phyloP scores from a whole-genome alignment of 345 rosid genomes.

The Linum tenue region DNA sequence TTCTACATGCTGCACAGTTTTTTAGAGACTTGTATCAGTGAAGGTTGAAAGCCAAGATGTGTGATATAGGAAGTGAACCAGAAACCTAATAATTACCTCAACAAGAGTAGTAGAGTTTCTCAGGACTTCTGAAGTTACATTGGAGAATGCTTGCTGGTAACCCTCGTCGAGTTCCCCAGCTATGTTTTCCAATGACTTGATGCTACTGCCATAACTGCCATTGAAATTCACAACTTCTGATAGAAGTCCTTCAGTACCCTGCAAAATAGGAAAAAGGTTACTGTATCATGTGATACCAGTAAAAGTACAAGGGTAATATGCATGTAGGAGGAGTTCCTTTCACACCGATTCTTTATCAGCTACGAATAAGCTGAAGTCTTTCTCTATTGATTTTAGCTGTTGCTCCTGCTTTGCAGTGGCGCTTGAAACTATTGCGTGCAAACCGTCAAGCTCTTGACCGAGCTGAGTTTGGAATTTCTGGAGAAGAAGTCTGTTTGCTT shows the following conservation, averaged over 20 bases:
- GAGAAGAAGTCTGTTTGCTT: slow-evolving; percentile 1
- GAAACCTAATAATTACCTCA: not conserved
- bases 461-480: slow-evolving; percentile 1
- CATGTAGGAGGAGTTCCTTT: not conserved
- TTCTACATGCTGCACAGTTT: not conserved
- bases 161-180: not conserved
- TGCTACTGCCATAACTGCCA: not conserved
- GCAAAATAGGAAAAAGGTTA: not conserved
- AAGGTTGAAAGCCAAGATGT: not conserved
- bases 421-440: slow-evolving; percentile 1
- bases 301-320: not conserved
- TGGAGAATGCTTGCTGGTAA: not conserved
- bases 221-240: not conserved
- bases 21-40: not conserved
- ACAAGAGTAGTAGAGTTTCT: not conserved
- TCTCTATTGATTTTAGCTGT: not conserved
- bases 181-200: not conserved
- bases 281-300: not conserved
- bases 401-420: slow-evolving; percentile 6
- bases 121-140: not conserved
- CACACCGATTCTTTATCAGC: not conserved
- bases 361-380: slow-evolving; percentile 4
- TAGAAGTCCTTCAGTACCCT: slow-evolving; percentile 5
- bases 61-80: not conserved
- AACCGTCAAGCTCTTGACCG: slow-evolving; percentile 1